Percentiles rank a stretch among this genome's conserved stretches.
Conservation (phyloP, 495 filamentous ascomycete species). For the Annulohypoxylon bovei region DNA sequence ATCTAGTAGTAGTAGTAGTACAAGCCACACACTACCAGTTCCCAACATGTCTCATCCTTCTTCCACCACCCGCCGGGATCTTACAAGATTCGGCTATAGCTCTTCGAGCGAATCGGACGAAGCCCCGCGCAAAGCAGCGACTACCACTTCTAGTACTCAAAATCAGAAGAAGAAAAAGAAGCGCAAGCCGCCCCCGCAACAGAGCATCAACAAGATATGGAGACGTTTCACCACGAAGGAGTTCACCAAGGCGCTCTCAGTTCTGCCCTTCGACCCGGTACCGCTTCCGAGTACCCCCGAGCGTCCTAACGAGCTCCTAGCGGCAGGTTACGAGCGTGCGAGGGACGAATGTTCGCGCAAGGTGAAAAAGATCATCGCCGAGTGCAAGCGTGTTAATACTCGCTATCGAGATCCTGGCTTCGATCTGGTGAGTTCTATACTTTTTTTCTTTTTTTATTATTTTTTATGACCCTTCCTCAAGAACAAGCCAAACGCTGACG, state of each 20-base stretch:
- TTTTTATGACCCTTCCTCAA: no score
- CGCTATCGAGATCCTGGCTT: conserved; percentile 92
- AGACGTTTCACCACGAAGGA: conserved; percentile 74
- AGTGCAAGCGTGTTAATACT: conserved; percentile 86
- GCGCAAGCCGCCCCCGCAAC: conserved; percentile 74
- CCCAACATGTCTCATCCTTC: conserved; percentile 18
- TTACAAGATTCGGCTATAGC: conserved; percentile 48
- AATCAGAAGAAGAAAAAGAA: conserved; percentile 63
- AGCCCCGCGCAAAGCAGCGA: conserved; percentile 36
- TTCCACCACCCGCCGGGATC: conserved; percentile 16
- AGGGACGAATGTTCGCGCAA: conserved; percentile 75
- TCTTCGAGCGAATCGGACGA: conserved; percentile 52
- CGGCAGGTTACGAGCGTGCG: conserved; percentile 78
- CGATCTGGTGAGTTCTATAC: conserved; percentile 69
- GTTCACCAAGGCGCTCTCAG: conserved; percentile 58
- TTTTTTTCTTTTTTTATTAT: conserved; percentile 41
- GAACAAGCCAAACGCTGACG: conserved; percentile 43
- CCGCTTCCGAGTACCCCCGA: conserved; percentile 55
- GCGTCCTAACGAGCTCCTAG: conserved; percentile 59
- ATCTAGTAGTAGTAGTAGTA: neutral
- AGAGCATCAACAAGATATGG: conserved; percentile 83
- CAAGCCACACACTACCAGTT: neutral
- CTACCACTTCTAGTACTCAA: conserved; percentile 27
- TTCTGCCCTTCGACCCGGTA: conserved; percentile 61
- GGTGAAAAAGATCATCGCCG: conserved; percentile 86